Evolutionary conservation across 306 rosid genomes (phyloP).

Genomic region (Trifolium dubium): DNA sequence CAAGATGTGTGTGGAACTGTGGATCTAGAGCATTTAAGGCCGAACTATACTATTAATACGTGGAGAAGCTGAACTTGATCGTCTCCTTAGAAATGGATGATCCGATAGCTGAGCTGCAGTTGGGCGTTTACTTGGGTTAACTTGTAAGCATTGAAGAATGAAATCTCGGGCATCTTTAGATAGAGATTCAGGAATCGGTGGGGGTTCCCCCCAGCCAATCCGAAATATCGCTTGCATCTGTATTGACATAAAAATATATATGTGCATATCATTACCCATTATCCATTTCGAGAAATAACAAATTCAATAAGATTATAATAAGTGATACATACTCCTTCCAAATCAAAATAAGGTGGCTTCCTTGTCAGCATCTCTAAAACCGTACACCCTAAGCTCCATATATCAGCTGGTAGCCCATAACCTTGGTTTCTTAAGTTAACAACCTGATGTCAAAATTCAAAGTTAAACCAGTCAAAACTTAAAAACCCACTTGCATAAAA

Average conservation of each 20-base stretch:
- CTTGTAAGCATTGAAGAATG: conserved; percentile 55
- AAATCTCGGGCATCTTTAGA: conserved; percentile 58
- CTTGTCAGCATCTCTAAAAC: conserved; percentile 62
- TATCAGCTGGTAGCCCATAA: conserved; percentile 68
- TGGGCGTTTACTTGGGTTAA: conserved; percentile 55
- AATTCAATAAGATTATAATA: conserved; percentile 2
- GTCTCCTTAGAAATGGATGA: conserved; percentile 59
- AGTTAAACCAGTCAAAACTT: conserved; percentile 33
- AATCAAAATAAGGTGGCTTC: conserved; percentile 57
- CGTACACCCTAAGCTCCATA: conserved; percentile 72
- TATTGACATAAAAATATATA: conserved; percentile 17
- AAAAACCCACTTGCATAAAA: conserved; percentile 1
- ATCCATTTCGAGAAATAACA: conserved; percentile 24
- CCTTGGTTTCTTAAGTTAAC: conserved; percentile 53
- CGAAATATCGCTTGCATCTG: conserved; percentile 61
- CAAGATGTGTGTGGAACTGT: conserved; percentile 12
- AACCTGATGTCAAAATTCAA: conserved; percentile 47
- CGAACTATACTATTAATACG: conserved; percentile 9
- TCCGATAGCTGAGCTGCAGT: conserved; percentile 52
- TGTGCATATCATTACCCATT: conserved; percentile 4
- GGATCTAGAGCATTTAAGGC: conserved; percentile 28
- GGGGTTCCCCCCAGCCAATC: conserved; percentile 58
- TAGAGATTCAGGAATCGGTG: conserved; percentile 56
- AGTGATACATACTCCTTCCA: conserved; percentile 60
- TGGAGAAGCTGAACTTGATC: conserved; percentile 43